Base-by-base conservation (phyloP, 345 rosid genomes). In the Gossypium mustelinum region DNA sequence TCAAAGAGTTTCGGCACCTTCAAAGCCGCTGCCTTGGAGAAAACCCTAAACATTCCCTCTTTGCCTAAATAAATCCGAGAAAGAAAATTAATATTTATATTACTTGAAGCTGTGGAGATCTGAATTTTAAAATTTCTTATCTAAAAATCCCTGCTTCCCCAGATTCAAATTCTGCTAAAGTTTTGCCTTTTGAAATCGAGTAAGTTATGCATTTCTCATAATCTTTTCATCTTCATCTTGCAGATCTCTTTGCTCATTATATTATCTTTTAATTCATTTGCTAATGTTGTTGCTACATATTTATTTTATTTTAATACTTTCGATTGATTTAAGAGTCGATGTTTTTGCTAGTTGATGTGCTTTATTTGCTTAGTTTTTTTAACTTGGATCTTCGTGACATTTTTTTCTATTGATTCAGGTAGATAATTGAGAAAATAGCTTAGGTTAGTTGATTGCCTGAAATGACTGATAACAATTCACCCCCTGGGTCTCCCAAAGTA, bases 381-480 rank as follows among this genome's bases (percentile, higher is more conserved):
- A 34, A 34, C 7, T 34, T 34, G 41, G 41, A 34, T 34, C 41
- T 34, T 34, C 7, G 41, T 34, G 41, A 34, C 41, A 34, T 5
- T 34, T 34, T 34, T 52, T 14, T 41, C 18, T 34, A 44, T 77
- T 24, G 47, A 4, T 7, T 43, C 58, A 48, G 77, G 72, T 60
- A 6, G 59, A 24, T 34, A 34, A 34, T 34, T 34, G 41, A 34
- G 41, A 16, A 50, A 51, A 59, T 27, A 24, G 75, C 62, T 57
- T 64, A 56, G 13, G 10, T 71, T 56, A 4, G n/a, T 70, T 54
- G 50, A 55, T 71, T 71, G 50, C 50, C 64, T 56, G 76, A 82
- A 55, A 86, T 94, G 98, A 91, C 81, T 50, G 93, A 85, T 41
- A 86, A 68, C 81, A 82, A 79, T 72, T 81, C 86, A 34, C 73